Evolutionary conservation across 495 filamentous ascomycete genomes (phyloP).

Genomic region (Chlorociboria aeruginascens): DNA sequence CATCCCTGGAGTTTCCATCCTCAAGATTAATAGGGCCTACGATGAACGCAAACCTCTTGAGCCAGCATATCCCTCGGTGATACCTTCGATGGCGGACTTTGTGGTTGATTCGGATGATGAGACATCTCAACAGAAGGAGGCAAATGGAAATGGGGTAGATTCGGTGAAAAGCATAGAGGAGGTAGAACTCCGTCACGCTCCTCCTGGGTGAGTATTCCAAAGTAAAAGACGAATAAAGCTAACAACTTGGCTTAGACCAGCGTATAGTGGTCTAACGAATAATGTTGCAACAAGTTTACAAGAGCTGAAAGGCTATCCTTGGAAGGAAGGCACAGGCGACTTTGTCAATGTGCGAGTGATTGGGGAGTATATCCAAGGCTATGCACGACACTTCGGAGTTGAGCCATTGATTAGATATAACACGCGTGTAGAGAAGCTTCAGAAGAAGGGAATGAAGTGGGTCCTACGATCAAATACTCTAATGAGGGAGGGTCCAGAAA

Average conservation of each 20-base stretch:
- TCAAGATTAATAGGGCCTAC: constrained; percentile 25
- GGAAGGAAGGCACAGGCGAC: constrained; percentile 45
- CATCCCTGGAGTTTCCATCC: neutral
- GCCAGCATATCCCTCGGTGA: constrained; percentile 40
- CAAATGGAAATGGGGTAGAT: neutral
- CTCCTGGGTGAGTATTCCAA: constrained; percentile 28
- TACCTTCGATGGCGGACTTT: constrained; percentile 5
- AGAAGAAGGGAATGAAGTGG: constrained; percentile 36
- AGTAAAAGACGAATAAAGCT: constrained; percentile 4
- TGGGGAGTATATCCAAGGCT: constrained; percentile 47
- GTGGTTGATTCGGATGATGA: constrained; percentile 4
- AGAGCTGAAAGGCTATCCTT: constrained; percentile 42
- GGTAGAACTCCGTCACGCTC: constrained; percentile 31
- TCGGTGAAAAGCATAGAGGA: constrained; percentile 8
- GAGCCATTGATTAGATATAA: constrained; percentile 38
- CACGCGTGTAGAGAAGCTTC: constrained; percentile 47
- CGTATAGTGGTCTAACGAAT: constrained; percentile 50
- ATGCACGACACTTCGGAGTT: constrained; percentile 35
- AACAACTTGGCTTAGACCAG: constrained; percentile 24
- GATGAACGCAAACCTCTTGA: constrained; percentile 46
- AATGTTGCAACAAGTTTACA: constrained; percentile 54
- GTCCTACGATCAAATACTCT: constrained; percentile 30
- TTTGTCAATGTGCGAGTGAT: constrained; percentile 43
- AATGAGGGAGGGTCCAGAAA: constrained; percentile 5
- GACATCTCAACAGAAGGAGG: neutral